Conservation (phyloP, 257 asterid genomes). For the Haberlea rhodopensis region DNA sequence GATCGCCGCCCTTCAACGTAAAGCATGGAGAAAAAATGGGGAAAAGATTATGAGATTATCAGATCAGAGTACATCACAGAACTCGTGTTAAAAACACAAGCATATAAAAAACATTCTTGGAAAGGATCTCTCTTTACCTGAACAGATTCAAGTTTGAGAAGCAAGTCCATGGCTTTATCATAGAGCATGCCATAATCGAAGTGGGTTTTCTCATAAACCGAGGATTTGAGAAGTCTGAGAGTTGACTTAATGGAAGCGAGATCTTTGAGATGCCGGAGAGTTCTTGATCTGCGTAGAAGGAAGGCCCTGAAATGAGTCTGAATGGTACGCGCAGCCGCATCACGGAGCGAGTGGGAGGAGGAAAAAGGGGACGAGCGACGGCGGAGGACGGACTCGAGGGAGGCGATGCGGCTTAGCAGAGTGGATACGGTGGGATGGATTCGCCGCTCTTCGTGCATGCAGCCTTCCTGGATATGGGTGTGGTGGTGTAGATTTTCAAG, state of each 20-base stretch:
- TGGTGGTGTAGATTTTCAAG: slow-evolving; percentile 26
- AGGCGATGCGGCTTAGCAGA: slow-evolving; percentile 69
- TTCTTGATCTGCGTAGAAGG: slow-evolving; percentile 72
- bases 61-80: slow-evolving; percentile 9
- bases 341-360: slow-evolving; percentile 54
- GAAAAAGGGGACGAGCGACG: slow-evolving; percentile 32
- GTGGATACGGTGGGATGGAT: slow-evolving; percentile 44
- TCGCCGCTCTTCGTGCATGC: slow-evolving; percentile 25
- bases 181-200: slow-evolving; percentile 41
- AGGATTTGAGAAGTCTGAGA: slow-evolving; percentile 52
- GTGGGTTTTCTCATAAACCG: slow-evolving; percentile 37
- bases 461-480: slow-evolving; percentile 24
- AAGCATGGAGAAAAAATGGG: background rate
- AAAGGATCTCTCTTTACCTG: slow-evolving; percentile 39
- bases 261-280: slow-evolving; percentile 75
- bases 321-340: slow-evolving; percentile 74
- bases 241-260: slow-evolving; percentile 65
- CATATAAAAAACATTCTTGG: background rate
- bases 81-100: background rate
- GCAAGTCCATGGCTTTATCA: slow-evolving; percentile 48
- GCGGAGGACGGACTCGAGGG: slow-evolving; percentile 64
- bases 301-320: slow-evolving; percentile 77
- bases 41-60: slow-evolving; percentile 17
- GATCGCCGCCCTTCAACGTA: slow-evolving; percentile 69
- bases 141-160: slow-evolving; percentile 56